These are phyloP conservation scores for Fusarium sp. DNA, from an alignment of 2,329 filamentous ascomycete genomes.

Conservation along the genomic window DNA sequence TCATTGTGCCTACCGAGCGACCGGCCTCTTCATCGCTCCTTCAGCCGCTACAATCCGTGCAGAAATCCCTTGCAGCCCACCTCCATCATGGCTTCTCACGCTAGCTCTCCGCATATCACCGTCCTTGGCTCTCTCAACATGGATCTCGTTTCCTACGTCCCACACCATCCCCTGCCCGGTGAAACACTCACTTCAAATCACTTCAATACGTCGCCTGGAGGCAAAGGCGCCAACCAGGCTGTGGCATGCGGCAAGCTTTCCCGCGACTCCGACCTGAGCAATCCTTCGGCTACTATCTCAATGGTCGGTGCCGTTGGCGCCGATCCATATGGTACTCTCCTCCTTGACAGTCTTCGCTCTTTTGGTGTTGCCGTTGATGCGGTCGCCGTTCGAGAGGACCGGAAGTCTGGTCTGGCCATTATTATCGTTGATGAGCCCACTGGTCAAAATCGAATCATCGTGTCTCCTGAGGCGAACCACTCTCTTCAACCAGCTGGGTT, in stretches of 20 bases:
- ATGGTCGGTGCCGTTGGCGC: constrained; percentile 82
- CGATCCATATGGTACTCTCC: constrained; percentile 72
- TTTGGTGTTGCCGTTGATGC: constrained; percentile 73
- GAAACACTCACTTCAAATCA: constrained; percentile 87
- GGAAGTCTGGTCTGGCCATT: constrained; percentile 77
- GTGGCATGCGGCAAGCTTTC: constrained; percentile 89
- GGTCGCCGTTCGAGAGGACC: constrained; percentile 59
- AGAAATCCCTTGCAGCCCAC: constrained; percentile 7
- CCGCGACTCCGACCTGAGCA: constrained; percentile 57
- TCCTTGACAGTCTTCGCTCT: constrained; percentile 68
- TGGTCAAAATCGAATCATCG: constrained; percentile 81
- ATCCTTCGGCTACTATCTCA: constrained; percentile 62
- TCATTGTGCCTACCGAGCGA: neutral
- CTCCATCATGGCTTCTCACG: constrained; percentile 36
- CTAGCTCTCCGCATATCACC: constrained; percentile 68
- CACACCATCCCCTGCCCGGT: constrained; percentile 84
- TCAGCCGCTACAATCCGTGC: constrained; percentile 5
- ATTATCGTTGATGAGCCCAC: constrained; percentile 80
- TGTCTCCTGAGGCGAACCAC: constrained; percentile 79
- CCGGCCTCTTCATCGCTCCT: neutral
- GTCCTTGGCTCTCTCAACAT: constrained; percentile 95
- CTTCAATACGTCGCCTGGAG: constrained; percentile 85
- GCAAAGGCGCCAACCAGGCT: constrained; percentile 96
- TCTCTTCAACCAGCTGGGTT: constrained; percentile 56
- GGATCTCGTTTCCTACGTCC: constrained; percentile 89